These are phyloP conservation scores for Talaromyces sp. DNA, from an alignment of 2,329 filamentous ascomycete species.

Conservation along the genomic window DNA sequence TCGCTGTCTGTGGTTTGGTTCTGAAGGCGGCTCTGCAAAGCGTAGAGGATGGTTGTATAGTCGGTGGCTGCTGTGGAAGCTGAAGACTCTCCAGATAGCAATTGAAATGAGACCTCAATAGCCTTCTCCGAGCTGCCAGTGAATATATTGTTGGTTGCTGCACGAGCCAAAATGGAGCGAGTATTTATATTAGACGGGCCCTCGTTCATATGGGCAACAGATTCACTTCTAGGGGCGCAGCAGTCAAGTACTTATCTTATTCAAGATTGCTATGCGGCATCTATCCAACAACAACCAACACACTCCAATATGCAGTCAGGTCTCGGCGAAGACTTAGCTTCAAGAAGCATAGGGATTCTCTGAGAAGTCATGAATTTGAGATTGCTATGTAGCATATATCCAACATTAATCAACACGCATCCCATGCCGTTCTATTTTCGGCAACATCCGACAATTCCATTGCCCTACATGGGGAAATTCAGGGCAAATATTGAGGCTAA, in stretches of 20 bases:
- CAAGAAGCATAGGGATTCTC: too few species aligned
- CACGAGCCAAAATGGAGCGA: not conserved
- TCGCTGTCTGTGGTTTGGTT: not conserved
- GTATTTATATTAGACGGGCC: not conserved
- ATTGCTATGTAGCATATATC: not conserved
- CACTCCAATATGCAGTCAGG: too few species aligned
- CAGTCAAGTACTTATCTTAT: too few species aligned
- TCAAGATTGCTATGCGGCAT: too few species aligned
- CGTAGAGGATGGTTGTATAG: not conserved
- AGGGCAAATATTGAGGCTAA: too few species aligned
- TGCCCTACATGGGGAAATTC: too few species aligned
- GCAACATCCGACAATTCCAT: too few species aligned
- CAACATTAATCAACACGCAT: not conserved
- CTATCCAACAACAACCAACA: too few species aligned
- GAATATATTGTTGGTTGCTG: not conserved
- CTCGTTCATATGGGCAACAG: not conserved
- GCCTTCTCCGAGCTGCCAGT: not conserved
- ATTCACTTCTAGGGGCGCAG: not conserved
- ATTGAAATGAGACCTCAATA: not conserved
- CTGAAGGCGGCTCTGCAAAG: not conserved
- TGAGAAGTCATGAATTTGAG: not conserved
- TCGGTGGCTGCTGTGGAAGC: not conserved
- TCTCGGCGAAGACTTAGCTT: too few species aligned
- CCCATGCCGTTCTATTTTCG: not conserved
- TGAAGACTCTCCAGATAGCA: not conserved